These are phyloP conservation scores for Striga hermonthica DNA, from an alignment of 305 asterid species.

Conservation along the genomic window DNA sequence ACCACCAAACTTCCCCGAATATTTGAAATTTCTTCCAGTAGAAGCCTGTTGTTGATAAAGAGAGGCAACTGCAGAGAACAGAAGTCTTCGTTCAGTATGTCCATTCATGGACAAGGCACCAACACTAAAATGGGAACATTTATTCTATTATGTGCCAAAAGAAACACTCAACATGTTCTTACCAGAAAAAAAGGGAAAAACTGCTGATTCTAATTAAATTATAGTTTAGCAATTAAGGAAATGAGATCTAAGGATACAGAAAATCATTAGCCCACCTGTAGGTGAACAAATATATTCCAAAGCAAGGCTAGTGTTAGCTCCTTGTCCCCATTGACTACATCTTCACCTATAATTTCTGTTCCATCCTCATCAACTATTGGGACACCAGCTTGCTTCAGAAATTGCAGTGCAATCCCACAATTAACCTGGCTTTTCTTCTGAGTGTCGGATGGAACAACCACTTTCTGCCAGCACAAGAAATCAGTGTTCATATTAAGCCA, in stretches of 20 bases:
- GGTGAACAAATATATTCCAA: conserved; percentile 91
- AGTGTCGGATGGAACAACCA: conserved; percentile 79
- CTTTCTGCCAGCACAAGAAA: conserved; percentile 55
- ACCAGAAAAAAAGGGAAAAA: conserved; percentile 5
- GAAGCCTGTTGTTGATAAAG: conserved; percentile 56
- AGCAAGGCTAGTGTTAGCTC: conserved; percentile 80
- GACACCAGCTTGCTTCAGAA: conserved; percentile 64
- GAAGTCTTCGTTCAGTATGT: conserved; percentile 26
- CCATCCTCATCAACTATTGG: conserved; percentile 79
- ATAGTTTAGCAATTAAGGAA: conserved; percentile 6
- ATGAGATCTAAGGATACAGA: conserved; percentile 16
- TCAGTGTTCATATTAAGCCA: conserved; percentile 25
- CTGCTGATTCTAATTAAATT: conserved; percentile 4
- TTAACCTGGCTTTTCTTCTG: conserved; percentile 67
- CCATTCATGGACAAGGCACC: conserved; percentile 20
- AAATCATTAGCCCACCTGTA: conserved; percentile 57
- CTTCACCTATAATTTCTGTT: conserved; percentile 62
- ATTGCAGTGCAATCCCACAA: conserved; percentile 78
- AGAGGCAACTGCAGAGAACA: conserved; percentile 75
- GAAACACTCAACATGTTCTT: conserved; percentile 15
- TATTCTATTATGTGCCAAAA: too few species aligned
- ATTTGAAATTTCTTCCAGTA: conserved; percentile 69
- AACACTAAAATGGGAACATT: neutral
- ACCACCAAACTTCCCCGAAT: conserved; percentile 68
- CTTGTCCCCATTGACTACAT: conserved; percentile 72